Evolutionary conservation across 495 filamentous ascomycete genomes (phyloP).

Genomic region (Hypoxylon lenormandii): DNA sequence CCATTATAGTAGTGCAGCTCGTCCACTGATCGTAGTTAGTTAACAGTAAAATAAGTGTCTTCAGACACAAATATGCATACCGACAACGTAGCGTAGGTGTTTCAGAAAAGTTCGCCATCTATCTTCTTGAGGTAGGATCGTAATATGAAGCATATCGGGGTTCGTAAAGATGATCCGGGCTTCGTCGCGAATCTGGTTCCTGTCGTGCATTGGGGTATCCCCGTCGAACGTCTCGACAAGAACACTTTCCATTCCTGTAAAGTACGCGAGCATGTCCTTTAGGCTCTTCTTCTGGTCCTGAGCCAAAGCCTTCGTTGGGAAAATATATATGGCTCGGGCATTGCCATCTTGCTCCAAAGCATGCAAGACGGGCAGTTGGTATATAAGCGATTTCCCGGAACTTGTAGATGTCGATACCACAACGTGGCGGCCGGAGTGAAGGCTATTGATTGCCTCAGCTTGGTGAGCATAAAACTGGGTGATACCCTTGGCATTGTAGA

Average conservation of each 20-base stretch:
- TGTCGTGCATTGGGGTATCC: slow-evolving; percentile 84
- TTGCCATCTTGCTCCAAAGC: slow-evolving; percentile 81
- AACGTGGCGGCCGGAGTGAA: slow-evolving; percentile 85
- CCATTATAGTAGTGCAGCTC: slow-evolving; percentile 98
- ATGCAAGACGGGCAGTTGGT: slow-evolving; percentile 92
- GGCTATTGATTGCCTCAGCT: slow-evolving; percentile 90
- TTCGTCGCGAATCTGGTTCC: slow-evolving; percentile 85
- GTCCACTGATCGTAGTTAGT: slow-evolving; percentile 62
- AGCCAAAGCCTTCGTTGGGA: slow-evolving; percentile 95
- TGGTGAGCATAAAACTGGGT: slow-evolving; percentile 93
- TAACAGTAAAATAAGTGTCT: neutral
- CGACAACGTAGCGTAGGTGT: slow-evolving; percentile 89
- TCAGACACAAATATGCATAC: slow-evolving; percentile 52
- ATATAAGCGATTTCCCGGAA: slow-evolving; percentile 96
- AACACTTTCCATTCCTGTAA: slow-evolving; percentile 78
- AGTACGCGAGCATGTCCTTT: slow-evolving; percentile 82
- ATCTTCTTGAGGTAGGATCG: slow-evolving; percentile 91
- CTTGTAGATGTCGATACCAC: slow-evolving; percentile 95
- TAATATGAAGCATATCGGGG: slow-evolving; percentile 97
- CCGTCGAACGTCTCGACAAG: slow-evolving; percentile 96
- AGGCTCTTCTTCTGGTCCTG: slow-evolving; percentile 94
- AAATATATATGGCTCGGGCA: slow-evolving; percentile 95
- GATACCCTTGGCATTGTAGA: slow-evolving; percentile 90
- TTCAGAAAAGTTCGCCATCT: slow-evolving; percentile 88
- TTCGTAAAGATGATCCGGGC: slow-evolving; percentile 97